phyloP scores from a whole-genome alignment of 1,284 basidiomycete species.

The Moesziomyces globuligerus region DNA sequence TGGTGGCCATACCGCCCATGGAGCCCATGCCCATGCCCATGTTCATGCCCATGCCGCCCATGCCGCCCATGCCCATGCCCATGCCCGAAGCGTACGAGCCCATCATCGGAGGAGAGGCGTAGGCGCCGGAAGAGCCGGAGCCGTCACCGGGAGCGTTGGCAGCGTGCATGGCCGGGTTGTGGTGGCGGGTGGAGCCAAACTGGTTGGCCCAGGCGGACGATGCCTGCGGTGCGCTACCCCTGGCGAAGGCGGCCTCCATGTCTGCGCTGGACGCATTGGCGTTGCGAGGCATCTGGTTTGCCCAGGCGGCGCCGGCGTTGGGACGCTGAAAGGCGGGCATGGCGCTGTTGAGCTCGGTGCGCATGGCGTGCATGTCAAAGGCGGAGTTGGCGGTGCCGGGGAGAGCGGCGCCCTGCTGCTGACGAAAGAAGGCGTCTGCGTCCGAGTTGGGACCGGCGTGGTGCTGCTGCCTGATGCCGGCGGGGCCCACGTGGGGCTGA shows the following conservation, averaged over 20 bases:
- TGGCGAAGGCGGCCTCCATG: conserved; percentile 55
- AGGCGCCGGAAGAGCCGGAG: conserved; percentile 22
- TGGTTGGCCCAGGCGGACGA: conserved; percentile 55
- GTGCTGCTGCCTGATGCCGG: conserved; percentile 43
- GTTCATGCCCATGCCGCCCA: conserved; percentile 42
- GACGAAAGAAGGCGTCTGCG: conserved; percentile 61
- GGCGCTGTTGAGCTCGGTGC: conserved; percentile 39
- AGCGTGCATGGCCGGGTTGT: conserved; percentile 16
- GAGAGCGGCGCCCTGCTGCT: conserved; percentile 38
- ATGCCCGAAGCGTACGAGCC: conserved; percentile 42
- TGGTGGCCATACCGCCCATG: conserved; percentile 30
- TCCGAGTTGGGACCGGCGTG: conserved; percentile 43
- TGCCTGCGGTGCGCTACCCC: conserved; percentile 23
- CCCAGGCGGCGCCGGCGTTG: conserved; percentile 45
- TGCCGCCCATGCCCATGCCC: conserved; percentile 39
- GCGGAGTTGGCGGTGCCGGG: conserved; percentile 31
- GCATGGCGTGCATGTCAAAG: conserved; percentile 60
- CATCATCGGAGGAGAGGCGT: conserved; percentile 47
- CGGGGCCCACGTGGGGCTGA: conserved; percentile 30
- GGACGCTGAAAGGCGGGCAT: conserved; percentile 27
- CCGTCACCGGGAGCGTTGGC: conserved; percentile 16
- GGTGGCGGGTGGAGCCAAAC: conserved; percentile 32
- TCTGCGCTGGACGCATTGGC: conserved; percentile 29
- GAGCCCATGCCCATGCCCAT: conserved; percentile 42
- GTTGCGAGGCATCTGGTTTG: conserved; percentile 54